Evolutionary conservation across 2,329 filamentous ascomycete genomes (phyloP).

Genomic region (Fusarium neocosmosporiellum): DNA sequence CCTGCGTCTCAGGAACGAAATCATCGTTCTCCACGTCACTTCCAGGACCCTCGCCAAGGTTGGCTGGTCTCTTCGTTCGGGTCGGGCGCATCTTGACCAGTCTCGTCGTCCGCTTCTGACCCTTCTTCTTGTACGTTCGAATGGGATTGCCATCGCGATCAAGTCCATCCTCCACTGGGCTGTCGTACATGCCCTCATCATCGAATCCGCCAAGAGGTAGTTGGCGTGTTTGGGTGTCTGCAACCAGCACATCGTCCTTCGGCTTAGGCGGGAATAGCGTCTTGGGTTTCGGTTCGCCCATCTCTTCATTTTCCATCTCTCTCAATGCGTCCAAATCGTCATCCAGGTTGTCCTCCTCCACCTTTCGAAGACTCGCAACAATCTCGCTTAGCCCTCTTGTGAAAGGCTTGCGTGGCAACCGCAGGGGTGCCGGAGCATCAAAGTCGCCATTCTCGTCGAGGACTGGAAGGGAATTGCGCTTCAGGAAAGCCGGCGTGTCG

Average conservation of each 20-base stretch:
- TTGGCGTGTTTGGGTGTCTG: conserved; percentile 57
- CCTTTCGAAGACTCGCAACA: conserved; percentile 74
- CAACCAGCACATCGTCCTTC: conserved; percentile 53
- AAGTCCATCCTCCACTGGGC: conserved; percentile 60
- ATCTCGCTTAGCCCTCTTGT: conserved; percentile 79
- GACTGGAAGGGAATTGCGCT: conserved; percentile 57
- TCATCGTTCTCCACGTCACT: conserved; percentile 53
- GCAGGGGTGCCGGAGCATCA: conserved; percentile 60
- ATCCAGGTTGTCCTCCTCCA: conserved; percentile 76
- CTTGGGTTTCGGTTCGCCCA: conserved; percentile 36
- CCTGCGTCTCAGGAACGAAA: conserved; percentile 45
- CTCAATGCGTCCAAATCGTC: conserved; percentile 80
- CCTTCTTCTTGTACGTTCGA: conserved; percentile 83
- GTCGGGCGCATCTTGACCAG: conserved; percentile 72
- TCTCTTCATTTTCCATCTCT: conserved; percentile 72
- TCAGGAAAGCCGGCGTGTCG: conserved; percentile 79
- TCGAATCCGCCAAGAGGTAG: conserved; percentile 71
- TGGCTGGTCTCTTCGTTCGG: conserved; percentile 58
- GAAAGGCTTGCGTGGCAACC: conserved; percentile 70
- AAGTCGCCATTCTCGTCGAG: conserved; percentile 68
- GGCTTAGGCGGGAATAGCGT: conserved; percentile 36
- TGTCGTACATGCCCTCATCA: conserved; percentile 70
- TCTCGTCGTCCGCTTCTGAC: conserved; percentile 81
- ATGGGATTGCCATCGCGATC: conserved; percentile 69
- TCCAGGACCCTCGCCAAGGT: conserved; percentile 43